Conservation (phyloP, 257 asterid species). For the Solanum gracilifrons region DNA sequence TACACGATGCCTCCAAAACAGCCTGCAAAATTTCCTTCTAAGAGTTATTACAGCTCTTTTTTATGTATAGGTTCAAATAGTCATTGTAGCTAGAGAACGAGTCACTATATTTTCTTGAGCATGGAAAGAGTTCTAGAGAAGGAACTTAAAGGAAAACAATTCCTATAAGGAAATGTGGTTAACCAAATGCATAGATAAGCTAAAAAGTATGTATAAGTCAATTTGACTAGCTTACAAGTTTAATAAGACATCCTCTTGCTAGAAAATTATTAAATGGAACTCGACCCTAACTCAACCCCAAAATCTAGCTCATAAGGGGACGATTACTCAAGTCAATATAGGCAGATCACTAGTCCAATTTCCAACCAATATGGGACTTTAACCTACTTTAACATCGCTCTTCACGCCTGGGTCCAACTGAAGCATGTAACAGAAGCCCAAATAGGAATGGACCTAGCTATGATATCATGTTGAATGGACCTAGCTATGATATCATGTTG, state of each 20-base stretch:
- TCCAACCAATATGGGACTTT: neutral
- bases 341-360: neutral
- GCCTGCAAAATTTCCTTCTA: constrained; percentile 32
- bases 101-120: neutral
- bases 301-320: neutral
- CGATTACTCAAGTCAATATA: neutral
- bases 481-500: neutral
- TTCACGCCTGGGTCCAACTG: neutral
- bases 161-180: neutral
- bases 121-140: neutral
- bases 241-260: neutral
- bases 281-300: neutral
- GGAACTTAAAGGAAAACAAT: neutral
- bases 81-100: neutral
- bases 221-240: neutral
- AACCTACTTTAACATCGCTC: neutral
- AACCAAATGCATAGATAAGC: neutral
- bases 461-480: too few species aligned
- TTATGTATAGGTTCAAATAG: neutral
- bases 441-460: neutral
- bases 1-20: constrained; percentile 62
- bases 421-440: neutral
- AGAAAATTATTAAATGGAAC: neutral
- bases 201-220: neutral
- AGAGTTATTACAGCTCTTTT: neutral